Evolutionary conservation across 495 filamentous ascomycete genomes (phyloP).

Genomic region (Penicillium cataractarum): DNA sequence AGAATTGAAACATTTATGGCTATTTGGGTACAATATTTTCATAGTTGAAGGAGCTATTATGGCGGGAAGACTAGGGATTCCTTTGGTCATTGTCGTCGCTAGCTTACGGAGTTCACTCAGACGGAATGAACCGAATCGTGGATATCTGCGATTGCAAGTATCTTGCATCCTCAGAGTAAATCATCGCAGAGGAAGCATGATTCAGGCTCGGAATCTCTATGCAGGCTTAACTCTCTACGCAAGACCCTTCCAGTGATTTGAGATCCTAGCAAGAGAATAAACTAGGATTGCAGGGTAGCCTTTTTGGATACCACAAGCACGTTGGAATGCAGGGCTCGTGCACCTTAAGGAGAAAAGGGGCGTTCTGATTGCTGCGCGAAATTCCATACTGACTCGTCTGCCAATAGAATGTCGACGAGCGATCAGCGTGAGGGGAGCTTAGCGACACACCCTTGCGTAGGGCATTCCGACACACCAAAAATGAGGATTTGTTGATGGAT

Average conservation of each 20-base stretch:
- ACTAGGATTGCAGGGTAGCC: conserved; percentile 11
- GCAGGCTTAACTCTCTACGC: background rate
- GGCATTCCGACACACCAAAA: conserved; percentile 26
- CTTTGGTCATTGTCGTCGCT: background rate
- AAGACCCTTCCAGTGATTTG: background rate
- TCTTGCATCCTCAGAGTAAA: background rate
- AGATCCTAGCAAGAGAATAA: background rate
- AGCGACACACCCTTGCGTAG: conserved; percentile 23
- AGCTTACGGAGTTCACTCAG: background rate
- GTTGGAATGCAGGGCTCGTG: conserved; percentile 29
- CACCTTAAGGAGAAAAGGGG: conserved; percentile 19
- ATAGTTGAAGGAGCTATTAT: background rate
- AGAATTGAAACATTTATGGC: background rate
- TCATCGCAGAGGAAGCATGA: background rate
- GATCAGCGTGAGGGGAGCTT: conserved; percentile 1
- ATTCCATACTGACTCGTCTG: conserved; percentile 11
- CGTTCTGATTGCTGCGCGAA: conserved; percentile 17
- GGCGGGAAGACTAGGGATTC: background rate
- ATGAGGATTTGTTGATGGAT: conserved; percentile 23
- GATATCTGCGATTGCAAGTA: background rate
- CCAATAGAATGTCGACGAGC: conserved; percentile 17
- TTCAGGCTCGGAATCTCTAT: background rate
- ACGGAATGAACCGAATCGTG: background rate
- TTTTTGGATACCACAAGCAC: conserved; percentile 22
- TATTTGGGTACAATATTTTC: background rate